Base-by-base conservation (phyloP, 352 stramenopile species). In the Phytophthora multivora region DNA sequence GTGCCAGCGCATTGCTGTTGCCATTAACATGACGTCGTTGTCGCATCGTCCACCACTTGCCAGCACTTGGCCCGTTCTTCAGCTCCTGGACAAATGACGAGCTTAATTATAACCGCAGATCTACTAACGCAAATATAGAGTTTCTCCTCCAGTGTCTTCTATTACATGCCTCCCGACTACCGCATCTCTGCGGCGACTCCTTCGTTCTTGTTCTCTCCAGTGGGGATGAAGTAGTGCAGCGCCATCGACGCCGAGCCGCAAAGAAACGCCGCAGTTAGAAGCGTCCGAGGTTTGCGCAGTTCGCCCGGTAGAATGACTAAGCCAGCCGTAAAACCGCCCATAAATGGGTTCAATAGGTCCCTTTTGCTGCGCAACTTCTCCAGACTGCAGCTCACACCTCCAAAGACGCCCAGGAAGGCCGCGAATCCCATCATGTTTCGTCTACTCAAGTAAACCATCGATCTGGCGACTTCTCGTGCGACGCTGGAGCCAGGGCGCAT, bases 341-440 rank as follows among this genome's bases (percentile, higher is more conserved):
- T 35, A 52, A 95, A 92, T 33, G 80, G 77, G 47, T 95, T 95
- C 2, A 89, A 40, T 6, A 82, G 25, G 58, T 95, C 86, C 39
- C 65, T 74, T 39, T 65, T 69, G 26, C 78, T 75, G n/a, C 83
- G 79, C 9, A 80, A 1, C 36, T 75, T 80, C 68, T 93, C 82
- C 48, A 91, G 51, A 41, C 64, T 75, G 69, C 86, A 95, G 45
- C 80, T 90, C 25, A 93, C 64, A 10, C 80, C 82, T 9, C 77
- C 78, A 59, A 90, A 95, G 36, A 91, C 78, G 19, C 80, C 81
- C 47, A 95, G 63, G 48, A 95, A 95, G 31, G 66, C 66, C 9
- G 80, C 81, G 57, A 95, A 95, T 21, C 77, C 67, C 42, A 88
- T 38, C 69, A 89, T 75, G 54, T 92, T 92, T 67, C 74, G 77